These are phyloP conservation scores for Harrya chromipes DNA, from an alignment of 768 basidiomycete genomes.

Conservation along the genomic window DNA sequence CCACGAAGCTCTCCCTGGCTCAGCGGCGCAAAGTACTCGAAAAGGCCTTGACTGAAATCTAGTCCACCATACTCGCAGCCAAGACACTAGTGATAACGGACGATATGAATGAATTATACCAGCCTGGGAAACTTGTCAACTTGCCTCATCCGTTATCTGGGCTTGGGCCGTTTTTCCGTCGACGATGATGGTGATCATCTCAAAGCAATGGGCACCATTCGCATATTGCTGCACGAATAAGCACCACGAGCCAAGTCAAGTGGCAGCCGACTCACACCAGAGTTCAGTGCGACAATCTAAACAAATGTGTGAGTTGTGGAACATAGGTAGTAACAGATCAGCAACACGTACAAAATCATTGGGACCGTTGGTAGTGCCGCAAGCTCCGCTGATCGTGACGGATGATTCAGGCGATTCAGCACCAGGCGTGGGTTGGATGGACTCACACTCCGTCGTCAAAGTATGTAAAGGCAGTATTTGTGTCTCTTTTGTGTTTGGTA, in stretches of 20 bases:
- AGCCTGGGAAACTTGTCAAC: conserved; percentile 5
- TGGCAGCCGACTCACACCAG: conserved; percentile 29
- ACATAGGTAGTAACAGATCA: not conserved
- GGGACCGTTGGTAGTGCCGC: conserved; percentile 25
- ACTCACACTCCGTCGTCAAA: conserved; percentile 27
- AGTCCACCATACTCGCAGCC: conserved; percentile 40
- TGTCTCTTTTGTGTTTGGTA: conserved; percentile 16
- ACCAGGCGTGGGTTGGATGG: not conserved
- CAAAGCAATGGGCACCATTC: conserved; percentile 40
- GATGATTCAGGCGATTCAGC: not conserved
- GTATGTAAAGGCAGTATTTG: conserved; percentile 24
- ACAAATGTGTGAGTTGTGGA: not conserved
- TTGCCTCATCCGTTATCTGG: conserved; percentile 43
- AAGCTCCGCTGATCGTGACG: conserved; percentile 39
- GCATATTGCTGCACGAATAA: conserved; percentile 36
- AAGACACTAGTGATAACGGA: conserved; percentile 31
- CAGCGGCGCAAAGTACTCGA: conserved; percentile 37
- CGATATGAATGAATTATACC: not conserved
- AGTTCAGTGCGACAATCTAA: conserved; percentile 46
- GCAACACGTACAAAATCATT: conserved; percentile 25
- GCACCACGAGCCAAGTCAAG: not conserved
- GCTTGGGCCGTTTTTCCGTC: conserved; percentile 38
- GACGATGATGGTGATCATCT: conserved; percentile 42
- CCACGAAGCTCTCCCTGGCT: conserved; percentile 37
- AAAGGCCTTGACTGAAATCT: conserved; percentile 48